Base-by-base conservation (phyloP, 2,329 filamentous ascomycete species). In the Diaporthe destruens region DNA sequence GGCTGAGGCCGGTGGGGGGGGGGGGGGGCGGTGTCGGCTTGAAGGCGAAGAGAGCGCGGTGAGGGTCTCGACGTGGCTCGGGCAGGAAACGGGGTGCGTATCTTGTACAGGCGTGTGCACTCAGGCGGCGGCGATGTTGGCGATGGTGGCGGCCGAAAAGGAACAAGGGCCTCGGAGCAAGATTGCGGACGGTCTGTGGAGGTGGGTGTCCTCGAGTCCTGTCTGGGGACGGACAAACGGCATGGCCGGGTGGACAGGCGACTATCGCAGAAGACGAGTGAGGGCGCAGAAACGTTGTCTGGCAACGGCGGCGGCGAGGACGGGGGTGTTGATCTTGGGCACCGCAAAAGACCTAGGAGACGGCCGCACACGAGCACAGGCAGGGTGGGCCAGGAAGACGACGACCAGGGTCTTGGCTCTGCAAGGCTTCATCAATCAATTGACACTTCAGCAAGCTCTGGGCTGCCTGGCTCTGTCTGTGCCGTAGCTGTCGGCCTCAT, bases 161-260 rank as follows among this genome's bases (percentile, higher is more conserved):
- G 29, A 69, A 25, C 67, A 59, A 51, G 67, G 67, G n/a, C 36
- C 67, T 59, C 67, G 54, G 67, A 29, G 42, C 54, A 59, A 47
- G 32, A 59, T 36, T 16, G 39, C 53, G 32, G 67, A 49, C 47
- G 11, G 55, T 25, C 20, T 34, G 56, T 42, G 44, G 55, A 69
- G 67, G 44, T 59, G 32, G 44, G 55, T 32, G 55, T 61, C 67
- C 44, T 70, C 67, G 42, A 36, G 44, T 51, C 56, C 44, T 42
- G 39, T 70, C 55, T 53, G 67, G 53, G 44, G 44, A 61, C 36
- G 44, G 29, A 32, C 36, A 70, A 51, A 56, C 67, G 67, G 67
- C 67, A 69, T 69, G 67, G 47, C 67, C 67, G 67, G 51, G 51
- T 16, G 55, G 44, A 6, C 55, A 53, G 34, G 54, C 29, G 55